A percentile compares a stretch with the other conserved stretches of the same genome.
phyloP scores from a whole-genome alignment of 2,329 filamentous ascomycete genomes.

The Herpotrichia juniperi region DNA sequence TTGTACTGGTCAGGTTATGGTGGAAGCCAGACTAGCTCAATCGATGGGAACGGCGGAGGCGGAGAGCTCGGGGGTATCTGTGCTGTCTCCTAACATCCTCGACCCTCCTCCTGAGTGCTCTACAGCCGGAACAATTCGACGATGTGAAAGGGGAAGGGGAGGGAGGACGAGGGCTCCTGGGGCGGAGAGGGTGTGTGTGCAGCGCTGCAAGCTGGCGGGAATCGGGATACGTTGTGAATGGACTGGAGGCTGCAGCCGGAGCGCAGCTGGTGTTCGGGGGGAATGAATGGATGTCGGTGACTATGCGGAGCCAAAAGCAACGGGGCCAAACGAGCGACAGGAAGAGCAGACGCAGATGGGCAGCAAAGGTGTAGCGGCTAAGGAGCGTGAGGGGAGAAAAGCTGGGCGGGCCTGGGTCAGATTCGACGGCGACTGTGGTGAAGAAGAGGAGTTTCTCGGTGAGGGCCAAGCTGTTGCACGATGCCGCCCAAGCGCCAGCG shows the following conservation, averaged over 20 bases:
- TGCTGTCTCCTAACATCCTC: slow-evolving; percentile 34
- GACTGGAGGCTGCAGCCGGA: not conserved
- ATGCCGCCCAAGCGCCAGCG: slow-evolving; percentile 6
- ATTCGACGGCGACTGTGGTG: not conserved
- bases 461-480: slow-evolving; percentile 7
- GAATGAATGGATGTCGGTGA: slow-evolving; percentile 3
- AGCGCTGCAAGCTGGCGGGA: not conserved
- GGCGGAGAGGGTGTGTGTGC: not conserved
- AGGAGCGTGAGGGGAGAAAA: slow-evolving; percentile 1
- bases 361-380: not conserved
- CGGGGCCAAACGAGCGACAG: not conserved
- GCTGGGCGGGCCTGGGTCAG: not conserved
- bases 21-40: slow-evolving; percentile 27
- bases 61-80: slow-evolving; percentile 20
- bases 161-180: not conserved
- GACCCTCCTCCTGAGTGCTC: slow-evolving; percentile 4
- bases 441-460: not conserved
- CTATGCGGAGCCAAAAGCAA: not conserved
- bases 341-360: not conserved
- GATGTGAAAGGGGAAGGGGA: not conserved
- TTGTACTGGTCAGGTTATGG: not conserved
- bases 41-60: slow-evolving; percentile 28
- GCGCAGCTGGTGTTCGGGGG: not conserved
- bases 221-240: not conserved
- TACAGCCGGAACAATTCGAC: not conserved